phyloP scores from a whole-genome alignment of 371 early-diverging fungal species.

The Nematocida minor region DNA sequence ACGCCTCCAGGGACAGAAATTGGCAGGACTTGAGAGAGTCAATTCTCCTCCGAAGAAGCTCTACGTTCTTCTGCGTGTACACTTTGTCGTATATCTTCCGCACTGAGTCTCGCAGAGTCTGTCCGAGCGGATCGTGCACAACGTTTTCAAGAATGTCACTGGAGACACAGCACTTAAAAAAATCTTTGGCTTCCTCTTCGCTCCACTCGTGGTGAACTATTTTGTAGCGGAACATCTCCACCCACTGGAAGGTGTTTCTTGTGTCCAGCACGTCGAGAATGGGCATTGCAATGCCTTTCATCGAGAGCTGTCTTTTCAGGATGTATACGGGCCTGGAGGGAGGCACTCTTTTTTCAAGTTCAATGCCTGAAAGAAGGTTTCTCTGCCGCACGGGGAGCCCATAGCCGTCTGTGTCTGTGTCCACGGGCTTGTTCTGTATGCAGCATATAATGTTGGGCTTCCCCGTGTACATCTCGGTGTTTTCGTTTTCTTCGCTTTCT shows the following conservation, averaged over 20 bases:
- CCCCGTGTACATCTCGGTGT: background rate
- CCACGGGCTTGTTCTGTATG: background rate
- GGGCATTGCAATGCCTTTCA: background rate
- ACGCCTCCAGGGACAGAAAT: slow-evolving; percentile 1
- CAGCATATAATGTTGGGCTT: slow-evolving; percentile 19
- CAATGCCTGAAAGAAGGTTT: background rate
- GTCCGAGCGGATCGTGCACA: background rate
- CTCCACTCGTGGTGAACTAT: slow-evolving; percentile 14
- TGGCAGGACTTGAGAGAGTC: background rate
- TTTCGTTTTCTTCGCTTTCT: background rate
- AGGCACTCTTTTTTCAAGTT: slow-evolving; percentile 25
- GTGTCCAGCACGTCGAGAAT: slow-evolving; percentile 43
- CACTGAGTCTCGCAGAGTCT: slow-evolving; percentile 11
- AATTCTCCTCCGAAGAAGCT: background rate
- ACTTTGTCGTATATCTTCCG: slow-evolving; percentile 11
- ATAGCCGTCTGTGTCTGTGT: background rate
- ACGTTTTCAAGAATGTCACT: background rate
- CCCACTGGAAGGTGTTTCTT: slow-evolving; percentile 42
- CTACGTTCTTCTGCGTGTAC: slow-evolving; percentile 20
- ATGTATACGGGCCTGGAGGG: background rate
- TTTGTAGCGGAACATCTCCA: slow-evolving; percentile 9
- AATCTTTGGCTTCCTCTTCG: background rate
- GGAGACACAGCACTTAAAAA: slow-evolving; percentile 8
- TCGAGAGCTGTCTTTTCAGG: background rate
- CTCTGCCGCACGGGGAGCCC: background rate